Base-by-base conservation (phyloP, 1,284 basidiomycete species). In the Ustilago esculenta region DNA sequence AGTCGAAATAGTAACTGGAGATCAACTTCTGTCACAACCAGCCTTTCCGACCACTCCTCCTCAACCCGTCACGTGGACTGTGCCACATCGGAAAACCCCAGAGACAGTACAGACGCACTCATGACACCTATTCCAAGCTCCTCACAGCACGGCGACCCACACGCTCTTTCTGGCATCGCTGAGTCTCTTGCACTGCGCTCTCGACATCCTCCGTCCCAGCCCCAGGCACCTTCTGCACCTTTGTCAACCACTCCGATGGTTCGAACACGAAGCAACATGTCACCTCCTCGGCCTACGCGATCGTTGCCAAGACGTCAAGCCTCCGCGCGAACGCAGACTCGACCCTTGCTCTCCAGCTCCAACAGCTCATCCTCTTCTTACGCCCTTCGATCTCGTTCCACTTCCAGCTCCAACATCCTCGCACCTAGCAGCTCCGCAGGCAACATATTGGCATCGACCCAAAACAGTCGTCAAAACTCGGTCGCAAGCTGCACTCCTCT, bases 231-330 rank as follows among this genome's bases (percentile, higher is more conserved):
- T 12, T 66, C 63, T 21, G 25, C 54, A 14, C 25, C 18, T 14
- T 6, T 24, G 8, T n/a, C 32, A 11, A 17, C 50, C 20, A 21
- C 49, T 8, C 35, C 50, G 8, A 41, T 53, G 61, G 42, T 42
- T 21, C 32, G 55, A n/a, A 40, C 41, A 10, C 32, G 20, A 27
- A 57, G 61, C 54, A 68, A 63, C 54, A 68, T 68, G 65, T 68
- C 65, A 7, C 65, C 65, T 7, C 65, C 65, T 33, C 50, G 65
- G 29, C 65, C 65, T 15, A 68, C 65, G 14, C 40, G 65, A 27
- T 48, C 58, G 4, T 43, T 68, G 29, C 65, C 65, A 21, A 41
- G 65, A 32, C 54, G 65, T 20, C 40, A 50, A 24, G 65, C 65
- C 30, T 68, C 65, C 15, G 65, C 58, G 10, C 54, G 58, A 24